Conservation (phyloP, 441 rosid genomes). For the Eruca vesicaria region DNA sequence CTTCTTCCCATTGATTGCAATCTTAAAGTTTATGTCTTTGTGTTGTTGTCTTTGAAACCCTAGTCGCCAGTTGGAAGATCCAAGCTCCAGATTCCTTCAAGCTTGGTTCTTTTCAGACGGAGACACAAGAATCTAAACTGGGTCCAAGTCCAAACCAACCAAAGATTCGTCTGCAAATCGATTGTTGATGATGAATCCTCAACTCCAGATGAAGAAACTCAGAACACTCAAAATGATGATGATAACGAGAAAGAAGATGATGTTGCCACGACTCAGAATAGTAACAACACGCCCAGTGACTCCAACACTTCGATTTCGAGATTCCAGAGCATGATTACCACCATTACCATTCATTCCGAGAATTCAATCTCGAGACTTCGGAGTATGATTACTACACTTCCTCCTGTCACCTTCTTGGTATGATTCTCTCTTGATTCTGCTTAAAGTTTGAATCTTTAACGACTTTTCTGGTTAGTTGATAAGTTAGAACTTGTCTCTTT, state of each 20-base stretch:
- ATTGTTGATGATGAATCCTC: slow-evolving; percentile 29
- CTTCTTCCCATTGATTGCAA: not conserved
- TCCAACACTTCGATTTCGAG: slow-evolving; percentile 34
- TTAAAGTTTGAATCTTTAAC: not conserved
- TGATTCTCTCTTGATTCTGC: not conserved
- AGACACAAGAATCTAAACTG: slow-evolving; percentile 25
- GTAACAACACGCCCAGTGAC: not conserved
- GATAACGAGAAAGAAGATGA: not conserved
- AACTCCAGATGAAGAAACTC: slow-evolving; percentile 34
- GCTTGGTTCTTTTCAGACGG: slow-evolving; percentile 27
- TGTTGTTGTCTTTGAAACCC: slow-evolving; percentile 14
- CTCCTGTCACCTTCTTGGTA: slow-evolving; percentile 69
- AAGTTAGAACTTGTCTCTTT: not conserved
- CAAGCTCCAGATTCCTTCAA: slow-evolving; percentile 38
- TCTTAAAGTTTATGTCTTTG: not conserved
- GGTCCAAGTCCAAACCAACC: slow-evolving; percentile 19
- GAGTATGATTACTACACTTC: slow-evolving; percentile 38
- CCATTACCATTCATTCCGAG: slow-evolving; percentile 12
- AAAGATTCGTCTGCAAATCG: slow-evolving; percentile 40
- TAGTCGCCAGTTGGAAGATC: slow-evolving; percentile 41
- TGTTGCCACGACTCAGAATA: slow-evolving; percentile 10
- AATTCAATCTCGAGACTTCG: slow-evolving; percentile 39
- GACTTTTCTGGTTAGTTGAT: not conserved
- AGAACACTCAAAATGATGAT: slow-evolving; percentile 22
- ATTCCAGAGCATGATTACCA: slow-evolving; percentile 41